Evolutionary conservation across 1,284 basidiomycete species (phyloP), one percentile per base, ranked within the genome.

Genomic region (Cryptococcus floricola): DNA sequence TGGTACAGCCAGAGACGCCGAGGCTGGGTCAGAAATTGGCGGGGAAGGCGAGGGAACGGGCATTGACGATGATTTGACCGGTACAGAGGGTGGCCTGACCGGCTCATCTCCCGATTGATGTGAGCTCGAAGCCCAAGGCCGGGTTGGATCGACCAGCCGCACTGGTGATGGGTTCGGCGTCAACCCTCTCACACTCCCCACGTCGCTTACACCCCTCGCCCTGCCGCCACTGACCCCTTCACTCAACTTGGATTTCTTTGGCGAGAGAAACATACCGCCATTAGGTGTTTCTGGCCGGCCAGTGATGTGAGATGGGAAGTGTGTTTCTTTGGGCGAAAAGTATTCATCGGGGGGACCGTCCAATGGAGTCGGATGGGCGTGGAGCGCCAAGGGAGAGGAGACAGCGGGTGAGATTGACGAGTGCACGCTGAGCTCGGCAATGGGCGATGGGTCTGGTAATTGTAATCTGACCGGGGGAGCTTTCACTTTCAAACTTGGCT

Each of bases 291-390:
- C 31, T 34, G 31, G 31, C 6, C 31, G 31, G 7, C n/a, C 10
- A 23, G 34, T 38, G 39, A 34, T 27, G 23, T 38, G 28, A n/a
- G 45, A 38, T 42, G n/a, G 52, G 43, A 50, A 38, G 41, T 10
- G 56, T 31, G 9, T 50, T 1, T 39, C n/a, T 44, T 46, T 45
- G 7, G 61, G 52, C 4, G 52, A 43, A 42, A 61, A 61, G 53
- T 57, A 61, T 44, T 61, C 56, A 44, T 34, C 31, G 7, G 58
- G 52, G 1, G 54, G 54, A 12, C 50, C 58, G 37, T 58, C 60
- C 5, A 62, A 39, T 10, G 60, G 60, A 18, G 60, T 62, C 5
- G 60, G 60, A 25, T 62, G 60, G 37, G 60, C 54, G 31, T 56
- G 52, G 16, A 62, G 39, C 9, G 57, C 57, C 31, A 47, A 54